A percentile compares a stretch with the other conserved stretches of the same genome.
These are phyloP conservation scores for Oryza glaberrima DNA, from an alignment of 176 grass and related monocot species.

Conservation along the genomic window DNA sequence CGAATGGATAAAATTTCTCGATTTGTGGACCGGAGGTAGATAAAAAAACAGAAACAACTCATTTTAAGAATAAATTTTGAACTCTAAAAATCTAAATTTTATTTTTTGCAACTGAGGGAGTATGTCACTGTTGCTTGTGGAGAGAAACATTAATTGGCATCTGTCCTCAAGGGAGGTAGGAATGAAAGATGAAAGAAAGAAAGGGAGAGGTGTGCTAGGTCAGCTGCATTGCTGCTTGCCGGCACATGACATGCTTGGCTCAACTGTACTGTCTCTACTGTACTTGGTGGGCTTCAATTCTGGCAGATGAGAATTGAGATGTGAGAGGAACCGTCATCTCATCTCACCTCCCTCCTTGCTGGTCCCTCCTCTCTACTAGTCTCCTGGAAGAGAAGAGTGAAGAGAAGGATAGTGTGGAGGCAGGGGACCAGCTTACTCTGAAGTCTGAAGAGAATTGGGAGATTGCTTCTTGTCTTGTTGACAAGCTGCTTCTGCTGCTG, in stretches of 20 bases:
- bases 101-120: too few relatives aligned
- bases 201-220: neutral
- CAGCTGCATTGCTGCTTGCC: neutral
- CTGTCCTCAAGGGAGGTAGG: constrained; percentile 27
- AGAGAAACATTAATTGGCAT: constrained; percentile 26
- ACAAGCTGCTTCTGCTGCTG: neutral
- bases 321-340: neutral
- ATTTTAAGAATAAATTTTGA: too few relatives aligned
- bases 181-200: neutral
- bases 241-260: constrained; percentile 49
- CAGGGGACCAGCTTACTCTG: constrained; percentile 12
- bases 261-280: constrained; percentile 29
- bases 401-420: neutral
- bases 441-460: neutral
- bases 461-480: neutral
- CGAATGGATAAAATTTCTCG: too few relatives aligned
- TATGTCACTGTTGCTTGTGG: constrained; percentile 3
- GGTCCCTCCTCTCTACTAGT: too few relatives aligned
- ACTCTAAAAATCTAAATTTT: too few relatives aligned
- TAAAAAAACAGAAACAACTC: too few relatives aligned
- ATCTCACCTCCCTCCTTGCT: too few relatives aligned
- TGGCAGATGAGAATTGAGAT: neutral
- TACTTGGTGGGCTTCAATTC: constrained; percentile 41
- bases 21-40: too few relatives aligned
- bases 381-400: neutral